Conservation (phyloP, 2,329 filamentous ascomycete genomes). For the Pseudogymnoascus sp. region DNA sequence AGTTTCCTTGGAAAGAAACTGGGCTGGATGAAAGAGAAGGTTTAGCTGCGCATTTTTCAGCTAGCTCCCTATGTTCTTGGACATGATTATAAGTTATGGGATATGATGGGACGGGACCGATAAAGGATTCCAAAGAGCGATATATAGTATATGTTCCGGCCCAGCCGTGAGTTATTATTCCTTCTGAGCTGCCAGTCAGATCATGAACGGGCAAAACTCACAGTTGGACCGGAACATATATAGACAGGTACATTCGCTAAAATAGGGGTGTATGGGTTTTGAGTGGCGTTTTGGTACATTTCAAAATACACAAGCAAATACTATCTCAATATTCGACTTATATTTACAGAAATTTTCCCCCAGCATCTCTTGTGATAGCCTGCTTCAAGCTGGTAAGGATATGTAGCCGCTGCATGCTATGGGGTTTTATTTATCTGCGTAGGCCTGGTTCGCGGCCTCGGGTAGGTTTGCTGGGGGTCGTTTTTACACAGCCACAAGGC, state of each 20-base stretch:
- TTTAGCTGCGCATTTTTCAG: constrained; percentile 20
- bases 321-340: background rate
- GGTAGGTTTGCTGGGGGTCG: background rate
- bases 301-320: background rate
- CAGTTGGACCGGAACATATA: no score
- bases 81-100: background rate
- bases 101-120: background rate
- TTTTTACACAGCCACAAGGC: background rate
- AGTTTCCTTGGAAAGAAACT: constrained; percentile 37
- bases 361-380: no score
- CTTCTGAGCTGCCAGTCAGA: no score
- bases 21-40: constrained; percentile 19
- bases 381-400: no score
- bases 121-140: background rate
- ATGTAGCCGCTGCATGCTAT: no score
- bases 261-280: background rate
- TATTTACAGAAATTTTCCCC: background rate
- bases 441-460: no score
- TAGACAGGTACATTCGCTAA: no score
- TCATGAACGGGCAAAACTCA: no score
- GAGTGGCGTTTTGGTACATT: background rate
- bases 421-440: no score
- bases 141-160: no score
- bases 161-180: no score
- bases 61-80: background rate